Conservation (phyloP, 495 filamentous ascomycete genomes). For the Lentithecium fluviatile region DNA sequence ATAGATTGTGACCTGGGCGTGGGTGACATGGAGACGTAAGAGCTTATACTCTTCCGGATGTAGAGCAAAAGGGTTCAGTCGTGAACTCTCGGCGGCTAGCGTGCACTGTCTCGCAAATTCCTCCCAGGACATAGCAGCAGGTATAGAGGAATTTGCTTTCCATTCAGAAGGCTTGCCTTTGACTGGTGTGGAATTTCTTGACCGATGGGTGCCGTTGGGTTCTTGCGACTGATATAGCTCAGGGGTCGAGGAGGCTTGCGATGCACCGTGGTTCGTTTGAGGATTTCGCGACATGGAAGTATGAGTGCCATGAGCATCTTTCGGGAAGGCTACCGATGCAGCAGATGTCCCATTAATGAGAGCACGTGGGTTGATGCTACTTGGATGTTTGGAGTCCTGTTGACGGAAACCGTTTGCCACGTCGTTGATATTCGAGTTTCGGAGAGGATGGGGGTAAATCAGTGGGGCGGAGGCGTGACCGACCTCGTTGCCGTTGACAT, state of each 20-base stretch:
- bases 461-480: conserved; percentile 24
- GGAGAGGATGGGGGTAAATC: conserved; percentile 8
- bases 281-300: background rate
- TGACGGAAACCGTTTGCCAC: background rate
- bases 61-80: conserved; percentile 84
- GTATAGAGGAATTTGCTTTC: conserved; percentile 59
- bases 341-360: background rate
- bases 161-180: conserved; percentile 19
- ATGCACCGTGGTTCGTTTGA: background rate
- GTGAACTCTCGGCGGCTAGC: conserved; percentile 80
- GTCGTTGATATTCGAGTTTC: background rate
- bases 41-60: conserved; percentile 82
- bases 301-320: conserved; percentile 1
- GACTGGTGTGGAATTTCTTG: background rate
- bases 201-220: background rate
- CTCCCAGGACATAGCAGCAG: conserved; percentile 63
- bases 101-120: conserved; percentile 88
- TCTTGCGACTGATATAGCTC: conserved; percentile 28
- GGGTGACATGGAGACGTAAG: conserved; percentile 76
- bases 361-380: background rate
- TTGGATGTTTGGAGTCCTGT: background rate
- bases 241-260: conserved; percentile 22
- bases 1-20: conserved; percentile 90
- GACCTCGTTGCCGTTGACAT: conserved; percentile 19
- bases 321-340: background rate